Conservation (phyloP, 345 rosid species). For the Capsella bursapastoris region DNA sequence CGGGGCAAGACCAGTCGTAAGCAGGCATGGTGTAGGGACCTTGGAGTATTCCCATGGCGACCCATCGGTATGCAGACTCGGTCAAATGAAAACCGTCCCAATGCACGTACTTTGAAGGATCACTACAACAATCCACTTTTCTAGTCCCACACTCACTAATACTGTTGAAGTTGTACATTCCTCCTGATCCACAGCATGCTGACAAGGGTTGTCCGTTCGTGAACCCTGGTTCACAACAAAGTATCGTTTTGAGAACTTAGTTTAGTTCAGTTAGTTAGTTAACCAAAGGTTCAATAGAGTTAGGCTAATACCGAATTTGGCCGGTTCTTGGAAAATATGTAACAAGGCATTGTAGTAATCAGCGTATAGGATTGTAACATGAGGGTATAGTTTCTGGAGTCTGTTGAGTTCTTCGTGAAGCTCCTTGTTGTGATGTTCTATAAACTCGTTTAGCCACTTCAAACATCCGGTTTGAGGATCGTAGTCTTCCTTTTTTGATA, state of each 20-base stretch:
- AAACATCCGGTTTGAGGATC: constrained; percentile 54
- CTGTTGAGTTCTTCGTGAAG: constrained; percentile 44
- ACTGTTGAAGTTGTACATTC: constrained; percentile 45
- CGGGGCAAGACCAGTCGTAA: constrained; percentile 30
- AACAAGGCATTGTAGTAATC: constrained; percentile 49
- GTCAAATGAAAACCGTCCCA: constrained; percentile 59
- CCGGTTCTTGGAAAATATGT: constrained; percentile 43
- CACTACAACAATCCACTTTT: constrained; percentile 34
- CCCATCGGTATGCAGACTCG: constrained; percentile 37
- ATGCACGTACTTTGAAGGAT: constrained; percentile 45
- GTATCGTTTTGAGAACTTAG: not conserved
- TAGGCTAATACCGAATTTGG: constrained; percentile 45
- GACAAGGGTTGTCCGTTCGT: constrained; percentile 13
- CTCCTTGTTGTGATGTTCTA: constrained; percentile 46
- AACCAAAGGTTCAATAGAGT: not conserved
- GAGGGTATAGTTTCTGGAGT: constrained; percentile 45
- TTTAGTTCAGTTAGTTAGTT: not conserved
- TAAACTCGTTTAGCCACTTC: constrained; percentile 52
- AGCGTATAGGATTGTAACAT: constrained; percentile 45
- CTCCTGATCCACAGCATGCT: constrained; percentile 57
- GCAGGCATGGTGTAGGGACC: constrained; percentile 28
- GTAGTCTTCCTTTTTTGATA: constrained; percentile 40
- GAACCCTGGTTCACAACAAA: constrained; percentile 48
- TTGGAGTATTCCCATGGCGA: constrained; percentile 29
- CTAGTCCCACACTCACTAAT: constrained; percentile 38